Conservation (phyloP, 805 yeast genomes). For the Diddensiella transvaalensis region DNA sequence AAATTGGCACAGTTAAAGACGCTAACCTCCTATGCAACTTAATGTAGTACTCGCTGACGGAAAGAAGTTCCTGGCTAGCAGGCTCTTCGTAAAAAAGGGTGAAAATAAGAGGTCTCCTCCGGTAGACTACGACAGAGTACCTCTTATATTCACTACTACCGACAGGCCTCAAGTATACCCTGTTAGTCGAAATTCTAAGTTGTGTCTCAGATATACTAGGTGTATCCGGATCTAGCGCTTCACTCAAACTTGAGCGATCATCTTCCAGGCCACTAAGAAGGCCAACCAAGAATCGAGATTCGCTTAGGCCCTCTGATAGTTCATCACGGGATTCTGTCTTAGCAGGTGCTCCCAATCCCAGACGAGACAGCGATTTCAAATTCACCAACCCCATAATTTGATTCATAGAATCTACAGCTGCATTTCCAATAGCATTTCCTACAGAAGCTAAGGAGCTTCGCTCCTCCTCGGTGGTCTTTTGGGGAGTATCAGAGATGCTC, state of each 20-base stretch:
- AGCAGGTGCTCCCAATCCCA: constrained; percentile 1
- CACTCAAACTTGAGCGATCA: neutral
- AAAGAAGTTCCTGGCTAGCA: constrained; percentile 2
- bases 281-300: constrained; percentile 24
- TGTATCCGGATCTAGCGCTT: constrained; percentile 6
- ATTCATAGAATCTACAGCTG: constrained; percentile 14
- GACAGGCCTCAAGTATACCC: constrained; percentile 8
- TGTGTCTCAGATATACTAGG: neutral
- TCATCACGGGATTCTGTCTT: constrained; percentile 1
- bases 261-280: constrained; percentile 18
- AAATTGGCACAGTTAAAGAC: constrained; percentile 26
- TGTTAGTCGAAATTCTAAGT: constrained; percentile 6
- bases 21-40: constrained; percentile 26
- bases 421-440: constrained; percentile 11
- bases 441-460: constrained; percentile 5
- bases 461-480: neutral
- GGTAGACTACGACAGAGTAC: constrained; percentile 23
- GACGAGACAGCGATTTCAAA: constrained; percentile 3
- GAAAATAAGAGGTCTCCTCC: constrained; percentile 26
- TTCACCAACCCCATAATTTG: constrained; percentile 14
- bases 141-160: constrained; percentile 5
- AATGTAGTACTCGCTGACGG: constrained; percentile 11
- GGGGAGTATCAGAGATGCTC: neutral
- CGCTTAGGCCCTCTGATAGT: constrained; percentile 20
- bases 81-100: constrained; percentile 18